These are phyloP conservation scores for Bothriochloa decipiens DNA, from an alignment of 176 grass and related monocot species.

Conservation along the genomic window DNA sequence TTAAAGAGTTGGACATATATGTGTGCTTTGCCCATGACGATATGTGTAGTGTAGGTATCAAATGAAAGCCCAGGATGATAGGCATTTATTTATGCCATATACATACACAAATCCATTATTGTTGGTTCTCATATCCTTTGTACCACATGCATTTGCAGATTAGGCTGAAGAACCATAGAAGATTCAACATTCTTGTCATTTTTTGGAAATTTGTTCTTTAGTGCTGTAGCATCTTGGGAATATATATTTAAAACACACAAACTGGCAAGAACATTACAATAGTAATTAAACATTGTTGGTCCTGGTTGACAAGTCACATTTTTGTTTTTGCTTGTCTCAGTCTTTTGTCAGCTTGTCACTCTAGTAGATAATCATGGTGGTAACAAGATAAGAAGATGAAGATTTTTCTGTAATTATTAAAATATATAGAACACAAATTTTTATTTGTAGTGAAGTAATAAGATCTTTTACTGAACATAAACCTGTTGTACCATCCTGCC, in stretches of 20 bases:
- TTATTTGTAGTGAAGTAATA: slow-evolving; percentile 7
- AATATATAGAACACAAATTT: slow-evolving; percentile 10
- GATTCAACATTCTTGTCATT: slow-evolving; percentile 9
- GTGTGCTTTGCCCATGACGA: not conserved
- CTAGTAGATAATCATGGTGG: not conserved
- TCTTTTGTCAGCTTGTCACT: not conserved
- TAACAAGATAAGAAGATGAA: slow-evolving; percentile 20
- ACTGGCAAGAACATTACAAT: too few relatives aligned
- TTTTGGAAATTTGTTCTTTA: not conserved
- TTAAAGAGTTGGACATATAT: not conserved
- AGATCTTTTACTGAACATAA: slow-evolving; percentile 32
- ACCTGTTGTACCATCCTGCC: not conserved
- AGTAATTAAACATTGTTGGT: not conserved
- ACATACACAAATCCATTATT: not conserved
- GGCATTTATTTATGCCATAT: not conserved
- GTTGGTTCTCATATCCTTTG: not conserved
- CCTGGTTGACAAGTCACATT: not conserved
- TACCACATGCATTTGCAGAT: not conserved
- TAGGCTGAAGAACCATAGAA: slow-evolving; percentile 14
- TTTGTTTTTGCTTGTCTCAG: not conserved
- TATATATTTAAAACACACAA: not conserved
- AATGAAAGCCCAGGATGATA: not conserved
- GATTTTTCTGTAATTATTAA: not conserved
- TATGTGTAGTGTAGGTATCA: not conserved
- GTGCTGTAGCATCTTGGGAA: not conserved